Conservation (phyloP, 2,329 filamentous ascomycete genomes). For the Neocatenulostroma microsporum region DNA sequence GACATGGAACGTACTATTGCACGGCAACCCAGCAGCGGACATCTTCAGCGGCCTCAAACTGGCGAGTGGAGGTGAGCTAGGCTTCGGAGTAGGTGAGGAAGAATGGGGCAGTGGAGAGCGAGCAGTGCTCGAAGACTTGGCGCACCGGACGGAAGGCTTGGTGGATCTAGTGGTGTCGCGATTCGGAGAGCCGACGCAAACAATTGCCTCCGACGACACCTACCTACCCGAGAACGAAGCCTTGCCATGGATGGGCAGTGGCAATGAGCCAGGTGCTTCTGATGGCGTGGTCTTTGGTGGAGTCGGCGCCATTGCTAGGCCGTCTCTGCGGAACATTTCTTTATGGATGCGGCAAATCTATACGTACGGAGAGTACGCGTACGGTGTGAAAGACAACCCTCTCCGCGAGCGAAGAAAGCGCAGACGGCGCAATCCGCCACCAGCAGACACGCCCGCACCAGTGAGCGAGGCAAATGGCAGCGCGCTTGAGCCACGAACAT, state of each 20-base stretch:
- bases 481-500: not conserved
- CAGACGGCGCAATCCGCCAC: slow-evolving; percentile 31
- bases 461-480: not conserved
- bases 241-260: slow-evolving; percentile 64
- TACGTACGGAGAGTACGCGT: slow-evolving; percentile 72
- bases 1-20: slow-evolving; percentile 80
- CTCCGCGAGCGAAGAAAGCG: slow-evolving; percentile 52
- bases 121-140: slow-evolving; percentile 85
- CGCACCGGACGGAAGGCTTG: slow-evolving; percentile 69
- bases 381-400: slow-evolving; percentile 75
- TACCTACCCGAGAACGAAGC: slow-evolving; percentile 20
- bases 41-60: slow-evolving; percentile 80
- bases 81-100: slow-evolving; percentile 90
- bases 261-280: slow-evolving; percentile 57
- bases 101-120: slow-evolving; percentile 89
- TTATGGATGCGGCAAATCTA: slow-evolving; percentile 88
- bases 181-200: slow-evolving; percentile 56
- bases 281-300: slow-evolving; percentile 87
- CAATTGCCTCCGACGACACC: slow-evolving; percentile 23
- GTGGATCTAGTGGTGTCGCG: slow-evolving; percentile 81
- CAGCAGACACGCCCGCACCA: slow-evolving; percentile 1
- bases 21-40: slow-evolving; percentile 76
- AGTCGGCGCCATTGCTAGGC: slow-evolving; percentile 61
- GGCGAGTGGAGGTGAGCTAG: slow-evolving; percentile 81
- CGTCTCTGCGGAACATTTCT: slow-evolving; percentile 64